A percentile compares a stretch with the other conserved stretches of the same genome.
Conservation (phyloP, 2,329 filamentous ascomycete genomes). For the Paracoccidioides lutzii region DNA sequence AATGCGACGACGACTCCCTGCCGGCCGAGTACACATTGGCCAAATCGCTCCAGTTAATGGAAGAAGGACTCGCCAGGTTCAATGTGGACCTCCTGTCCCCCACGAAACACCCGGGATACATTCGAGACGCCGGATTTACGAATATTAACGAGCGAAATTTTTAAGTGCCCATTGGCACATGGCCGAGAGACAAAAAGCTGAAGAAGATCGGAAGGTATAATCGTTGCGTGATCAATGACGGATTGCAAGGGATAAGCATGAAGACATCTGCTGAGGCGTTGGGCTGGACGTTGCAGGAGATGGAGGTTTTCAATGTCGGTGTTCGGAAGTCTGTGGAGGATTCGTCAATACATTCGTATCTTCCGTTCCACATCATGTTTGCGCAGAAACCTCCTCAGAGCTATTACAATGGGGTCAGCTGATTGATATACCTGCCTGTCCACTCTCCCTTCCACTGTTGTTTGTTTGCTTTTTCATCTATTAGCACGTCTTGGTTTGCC, state of each 20-base stretch:
- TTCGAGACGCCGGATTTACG: constrained; percentile 30
- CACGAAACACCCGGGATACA: constrained; percentile 14
- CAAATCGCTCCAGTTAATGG: constrained; percentile 9
- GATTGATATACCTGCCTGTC: neutral
- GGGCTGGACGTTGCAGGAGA: neutral
- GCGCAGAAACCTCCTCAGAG: neutral
- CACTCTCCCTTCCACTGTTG: no score
- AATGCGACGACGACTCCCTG: constrained; percentile 12
- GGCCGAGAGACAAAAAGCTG: constrained; percentile 22
- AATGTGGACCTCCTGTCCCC: constrained; percentile 17
- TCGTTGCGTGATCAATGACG: neutral
- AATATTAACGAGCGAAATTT: constrained; percentile 30
- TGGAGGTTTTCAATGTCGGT: neutral
- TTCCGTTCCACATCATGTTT: neutral
- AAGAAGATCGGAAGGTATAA: constrained; percentile 2
- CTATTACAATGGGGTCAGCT: neutral
- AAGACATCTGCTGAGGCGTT: neutral
- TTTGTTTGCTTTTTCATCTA: no score
- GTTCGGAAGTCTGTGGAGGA: neutral
- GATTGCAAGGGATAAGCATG: neutral
- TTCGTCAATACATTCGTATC: neutral
- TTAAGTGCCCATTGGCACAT: constrained; percentile 32
- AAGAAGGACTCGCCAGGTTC: constrained; percentile 10
- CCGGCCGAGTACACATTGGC: constrained; percentile 11
- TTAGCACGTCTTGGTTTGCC: no score